Base-by-base conservation (phyloP, 495 filamentous ascomycete genomes). In the Lichenothelia convexa region DNA sequence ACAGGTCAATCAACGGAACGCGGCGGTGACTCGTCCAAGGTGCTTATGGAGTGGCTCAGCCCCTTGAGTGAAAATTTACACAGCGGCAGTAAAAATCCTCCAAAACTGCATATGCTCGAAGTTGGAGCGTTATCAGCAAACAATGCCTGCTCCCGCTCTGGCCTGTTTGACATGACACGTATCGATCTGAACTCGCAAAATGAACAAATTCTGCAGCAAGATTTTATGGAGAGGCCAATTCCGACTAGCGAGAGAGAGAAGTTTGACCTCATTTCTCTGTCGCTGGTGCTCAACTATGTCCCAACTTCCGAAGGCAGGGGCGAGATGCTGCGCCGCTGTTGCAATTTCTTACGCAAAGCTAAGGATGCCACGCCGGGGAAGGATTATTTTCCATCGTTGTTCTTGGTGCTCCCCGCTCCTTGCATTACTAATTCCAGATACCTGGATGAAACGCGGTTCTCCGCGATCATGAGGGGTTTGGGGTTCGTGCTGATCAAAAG, bases 361-460 rank as follows among this genome's bases (percentile, higher is more conserved):
- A 26, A 30, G 40, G 20, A 41, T 45, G 20, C 2, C 11, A 32
- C 46, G 21, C 44, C 55, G 15, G 19, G 56, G 24, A n/a, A n/a
- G n/a, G n/a, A n/a, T n/a, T n/a, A n/a, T n/a, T 68, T 80, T n/a
- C 89, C 89, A 4, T 70, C 67, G 23, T 61, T 99, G 17, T 99
- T 95, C 53, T 61, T 99, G 16, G 89, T 99, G 3, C 59, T 99
- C 20, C 89, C 89, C 5, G 71, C 78, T 19, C 72, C 87, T 8
- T 99, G 91, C 50, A 69, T 95, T 35, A 69, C 65, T 9, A 99
- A 99, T 49, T 94, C 91, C 12, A 71, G 89, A 39, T 99, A 95
- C 49, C 61, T 94, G 47, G 74, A 79, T 40, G 75, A 89, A 42
- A 55, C 64, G n/a, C 63, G 69, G 33, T 58, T 99, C 18, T 54